Evolutionary conservation across 495 filamentous ascomycete genomes (phyloP), one percentile per base, ranked within the genome.

Genomic region (Aspergillus taichungensis): DNA sequence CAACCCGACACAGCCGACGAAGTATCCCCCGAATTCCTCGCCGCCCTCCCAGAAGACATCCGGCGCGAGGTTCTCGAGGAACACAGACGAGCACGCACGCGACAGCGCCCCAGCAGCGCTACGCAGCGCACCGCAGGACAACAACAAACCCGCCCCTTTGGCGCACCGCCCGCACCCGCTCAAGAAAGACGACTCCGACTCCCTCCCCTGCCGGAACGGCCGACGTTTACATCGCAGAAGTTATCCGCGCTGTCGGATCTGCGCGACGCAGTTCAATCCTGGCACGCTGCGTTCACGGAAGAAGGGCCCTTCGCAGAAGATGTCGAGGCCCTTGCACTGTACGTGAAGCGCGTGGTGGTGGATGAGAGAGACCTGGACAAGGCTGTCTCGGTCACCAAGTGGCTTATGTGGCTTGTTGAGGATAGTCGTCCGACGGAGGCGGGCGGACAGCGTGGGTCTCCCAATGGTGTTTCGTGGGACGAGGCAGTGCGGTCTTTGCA

Each of bases 361-460:
- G 81, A 87, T 27, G 89, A 95, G 62, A 67, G 72, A 47, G 78
- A 95, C 59, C 68, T 94, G 64, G 78, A 75, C 12, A 92, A 92
- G 61, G 85, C 78, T 5, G 73, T 79, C 0, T 75, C 73, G 6
- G 63, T 88, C 6, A 71, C 82, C 0, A 75, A 67, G 49, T 94
- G 88, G 87, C 42, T 94, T 29, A 73, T 57, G 10, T 88, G 83
- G 79, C 61, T 89, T 2, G 63, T 92, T 24, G 76, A 75, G 27
- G 78, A 83, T 34, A 61, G 7, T 63, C 59, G 3, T 6, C 33
- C 6, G 14, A 30, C 0, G 37, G 52, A 12, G 36, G 37, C 11
- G 48, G 8, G 40, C 27, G 34, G 49, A 13, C 32, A 40, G 13
- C 51, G 32, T 4, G 40, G 18, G 0, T 13, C 52, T 9, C 44